Evolutionary conservation across 352 stramenopile species (phyloP).

Genomic region (Aphanomyces invadans): DNA sequence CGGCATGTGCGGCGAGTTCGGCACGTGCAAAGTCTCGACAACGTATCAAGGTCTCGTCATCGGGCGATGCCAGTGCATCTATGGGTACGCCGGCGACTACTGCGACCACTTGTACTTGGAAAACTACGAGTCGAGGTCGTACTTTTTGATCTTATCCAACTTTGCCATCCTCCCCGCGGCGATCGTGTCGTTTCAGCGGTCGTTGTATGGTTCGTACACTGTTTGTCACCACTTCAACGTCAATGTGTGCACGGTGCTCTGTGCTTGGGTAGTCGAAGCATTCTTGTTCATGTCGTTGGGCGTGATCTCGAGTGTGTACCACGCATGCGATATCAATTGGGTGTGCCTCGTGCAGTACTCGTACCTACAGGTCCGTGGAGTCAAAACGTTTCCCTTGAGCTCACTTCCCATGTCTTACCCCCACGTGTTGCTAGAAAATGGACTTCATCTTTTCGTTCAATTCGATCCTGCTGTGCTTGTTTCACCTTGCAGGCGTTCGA

Average conservation of each 20-base stretch:
- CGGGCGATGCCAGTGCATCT: constrained; percentile 1
- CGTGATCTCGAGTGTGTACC: constrained; percentile 11
- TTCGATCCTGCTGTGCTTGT: constrained; percentile 9
- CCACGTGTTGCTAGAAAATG: no score
- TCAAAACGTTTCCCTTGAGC: no score
- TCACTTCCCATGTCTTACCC: no score
- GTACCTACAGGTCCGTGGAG: constrained; percentile 4
- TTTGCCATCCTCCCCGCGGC: constrained; percentile 10
- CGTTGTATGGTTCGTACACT: not conserved
- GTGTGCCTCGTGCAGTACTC: constrained; percentile 6
- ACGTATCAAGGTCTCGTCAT: constrained; percentile 14
- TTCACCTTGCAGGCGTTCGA: constrained; percentile 17
- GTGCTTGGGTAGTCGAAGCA: constrained; percentile 12
- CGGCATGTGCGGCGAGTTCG: constrained; percentile 13
- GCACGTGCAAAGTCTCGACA: not conserved
- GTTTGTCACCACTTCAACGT: not conserved
- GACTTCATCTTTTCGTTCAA: constrained; percentile 24
- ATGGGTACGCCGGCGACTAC: constrained; percentile 10
- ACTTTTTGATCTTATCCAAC: constrained; percentile 15
- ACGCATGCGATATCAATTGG: constrained; percentile 22
- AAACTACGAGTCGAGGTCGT: constrained; percentile 3
- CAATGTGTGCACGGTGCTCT: not conserved
- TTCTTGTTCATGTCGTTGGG: constrained; percentile 9
- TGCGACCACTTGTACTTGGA: not conserved
- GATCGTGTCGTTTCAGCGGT: not conserved